Evolutionary conservation across 2,329 filamentous ascomycete genomes (phyloP).

Genomic region (Colletotrichum sp.): DNA sequence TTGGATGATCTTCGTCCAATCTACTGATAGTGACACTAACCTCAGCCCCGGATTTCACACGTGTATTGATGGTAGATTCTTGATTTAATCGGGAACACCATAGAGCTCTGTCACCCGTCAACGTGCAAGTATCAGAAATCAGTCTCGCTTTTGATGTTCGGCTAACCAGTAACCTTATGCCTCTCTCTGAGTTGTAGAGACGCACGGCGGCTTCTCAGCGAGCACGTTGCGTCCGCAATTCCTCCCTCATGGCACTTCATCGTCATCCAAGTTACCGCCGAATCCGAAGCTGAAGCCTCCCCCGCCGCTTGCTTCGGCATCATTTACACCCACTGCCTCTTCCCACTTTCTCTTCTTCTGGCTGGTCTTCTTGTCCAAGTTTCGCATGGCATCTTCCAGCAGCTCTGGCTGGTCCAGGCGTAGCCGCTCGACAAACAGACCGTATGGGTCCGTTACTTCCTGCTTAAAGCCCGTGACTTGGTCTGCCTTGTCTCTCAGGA

Average conservation of each 20-base stretch:
- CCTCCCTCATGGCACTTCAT: slow-evolving; percentile 26
- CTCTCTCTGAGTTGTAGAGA: background rate
- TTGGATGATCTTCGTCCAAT: background rate
- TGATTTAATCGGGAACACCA: background rate
- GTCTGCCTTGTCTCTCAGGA: slow-evolving; percentile 80
- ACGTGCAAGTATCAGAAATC: background rate
- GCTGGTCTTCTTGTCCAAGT: slow-evolving; percentile 66
- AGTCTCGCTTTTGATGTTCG: background rate
- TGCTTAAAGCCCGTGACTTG: slow-evolving; percentile 87
- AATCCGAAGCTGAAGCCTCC: slow-evolving; percentile 62
- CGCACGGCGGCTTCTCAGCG: background rate
- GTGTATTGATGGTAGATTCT: background rate
- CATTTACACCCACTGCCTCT: slow-evolving; percentile 64
- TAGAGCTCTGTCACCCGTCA: background rate
- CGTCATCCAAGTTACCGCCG: slow-evolving; percentile 52
- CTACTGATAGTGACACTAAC: background rate
- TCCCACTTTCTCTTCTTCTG: slow-evolving; percentile 88
- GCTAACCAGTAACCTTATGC: background rate
- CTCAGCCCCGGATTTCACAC: background rate
- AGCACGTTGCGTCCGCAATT: background rate
- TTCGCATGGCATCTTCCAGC: slow-evolving; percentile 67
- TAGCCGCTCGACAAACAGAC: slow-evolving; percentile 76
- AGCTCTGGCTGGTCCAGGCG: slow-evolving; percentile 66
- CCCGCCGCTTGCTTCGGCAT: slow-evolving; percentile 36
- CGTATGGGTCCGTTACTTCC: slow-evolving; percentile 74